These are phyloP conservation scores for Spathaspora girioi DNA, from an alignment of 805 yeast species.

Conservation along the genomic window DNA sequence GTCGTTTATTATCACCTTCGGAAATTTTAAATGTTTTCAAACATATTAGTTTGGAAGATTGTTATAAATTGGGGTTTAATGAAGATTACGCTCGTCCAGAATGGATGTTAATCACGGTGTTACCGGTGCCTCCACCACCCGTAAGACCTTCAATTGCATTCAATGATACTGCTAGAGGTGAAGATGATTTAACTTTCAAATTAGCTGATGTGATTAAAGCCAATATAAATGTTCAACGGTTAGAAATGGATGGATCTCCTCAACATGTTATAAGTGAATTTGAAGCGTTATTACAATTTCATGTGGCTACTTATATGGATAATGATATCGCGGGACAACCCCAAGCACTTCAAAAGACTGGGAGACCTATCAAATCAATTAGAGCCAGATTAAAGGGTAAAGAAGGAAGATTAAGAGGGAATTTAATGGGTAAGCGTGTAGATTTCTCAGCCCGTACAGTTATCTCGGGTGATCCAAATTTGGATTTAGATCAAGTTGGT, in stretches of 20 bases:
- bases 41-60: conserved; percentile 84
- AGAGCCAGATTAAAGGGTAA: conserved; percentile 99
- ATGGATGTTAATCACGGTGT: conserved; percentile 95
- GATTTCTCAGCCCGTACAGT: conserved; percentile 99
- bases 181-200: conserved; percentile 97
- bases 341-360: conserved; percentile 96
- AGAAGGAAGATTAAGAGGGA: conserved; percentile 98
- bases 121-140: conserved; percentile 99
- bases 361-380: conserved; percentile 96
- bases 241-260: conserved; percentile 98
- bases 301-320: conserved; percentile 99
- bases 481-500: conserved; percentile 97
- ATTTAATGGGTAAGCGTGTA: conserved; percentile 99
- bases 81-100: conserved; percentile 98
- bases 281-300: conserved; percentile 92
- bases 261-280: conserved; percentile 97
- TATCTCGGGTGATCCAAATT: conserved; percentile 97
- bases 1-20: conserved; percentile 79
- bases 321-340: conserved; percentile 99
- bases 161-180: conserved; percentile 97
- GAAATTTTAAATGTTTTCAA: conserved; percentile 90
- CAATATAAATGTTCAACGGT: conserved; percentile 92
- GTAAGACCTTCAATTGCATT: conserved; percentile 98
- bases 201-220: conserved; percentile 96
- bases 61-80: conserved; percentile 78